Base-by-base conservation (phyloP, 2,329 filamentous ascomycete species). In the Alternaria novae-zelandiae region DNA sequence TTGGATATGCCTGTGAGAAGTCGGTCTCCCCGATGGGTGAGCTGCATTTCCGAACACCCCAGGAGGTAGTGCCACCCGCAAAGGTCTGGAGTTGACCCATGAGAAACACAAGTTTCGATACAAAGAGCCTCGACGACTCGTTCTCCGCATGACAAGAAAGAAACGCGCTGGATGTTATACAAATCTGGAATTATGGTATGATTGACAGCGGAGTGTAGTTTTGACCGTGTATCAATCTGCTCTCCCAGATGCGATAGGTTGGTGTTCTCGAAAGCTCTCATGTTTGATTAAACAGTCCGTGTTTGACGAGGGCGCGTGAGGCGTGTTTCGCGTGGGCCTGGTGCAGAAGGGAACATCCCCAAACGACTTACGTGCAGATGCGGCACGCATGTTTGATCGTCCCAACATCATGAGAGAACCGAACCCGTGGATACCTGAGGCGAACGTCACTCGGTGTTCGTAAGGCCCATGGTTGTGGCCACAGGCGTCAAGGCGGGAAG, bases 241-340 rank as follows among this genome's bases (percentile, higher is more conserved):
- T 47, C 50, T 36, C 25, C 25, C 21, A 28, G 15, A 26, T 41
- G 51, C 45, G 20, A 32, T 51, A 17, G 43, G 25, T 36, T 26
- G 6, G 13, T 41, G 21, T 12, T 20, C 23, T 45, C n/a, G 25
- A 51, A 30, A 59, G 45, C 32, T 36, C 26, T 51, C 21, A 60
- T 53, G 62, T 59, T 63, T 67, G 55, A 46, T 53, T 59, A 67
- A 60, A 63, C 59, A 58, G 43, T 21, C 44, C 56, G 62, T 64
- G 74, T 76, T 75, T 76, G 68, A 70, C 57, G 60, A 64, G 57
- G 17, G 57, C 46, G 41, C 51, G 57, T 50, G 51, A 63, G 50
- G 47, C 41, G 63, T 45, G 72, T 76, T 75, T 75, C 71, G 59
- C 30, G 44, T 25, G 26, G n/a, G 43, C 13, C 30, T 30, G 43